A percentile compares a stretch with the other conserved stretches of the same genome.
These are phyloP conservation scores for Colletotrichum caudatum DNA, from an alignment of 2,329 filamentous ascomycete species.

Conservation along the genomic window DNA sequence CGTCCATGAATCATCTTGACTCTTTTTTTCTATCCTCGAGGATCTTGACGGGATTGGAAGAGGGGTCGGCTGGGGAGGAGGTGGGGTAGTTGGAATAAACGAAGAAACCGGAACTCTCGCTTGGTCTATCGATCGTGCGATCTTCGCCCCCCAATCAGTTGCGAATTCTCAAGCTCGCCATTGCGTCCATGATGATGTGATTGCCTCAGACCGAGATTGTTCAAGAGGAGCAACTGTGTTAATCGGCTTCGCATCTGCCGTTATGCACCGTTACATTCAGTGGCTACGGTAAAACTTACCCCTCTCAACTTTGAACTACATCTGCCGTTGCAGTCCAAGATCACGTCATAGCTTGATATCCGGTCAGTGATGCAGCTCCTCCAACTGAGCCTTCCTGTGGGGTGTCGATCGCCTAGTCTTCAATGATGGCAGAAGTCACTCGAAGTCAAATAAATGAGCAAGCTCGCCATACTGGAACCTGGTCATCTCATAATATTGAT, in stretches of 20 bases:
- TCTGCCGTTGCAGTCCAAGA: conserved; percentile 23
- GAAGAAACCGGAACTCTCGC: not conserved
- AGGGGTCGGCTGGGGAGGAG: not conserved
- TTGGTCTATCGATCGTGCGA: not conserved
- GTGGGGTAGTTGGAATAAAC: not conserved
- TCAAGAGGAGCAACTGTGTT: not conserved
- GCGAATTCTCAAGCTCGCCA: conserved; percentile 18
- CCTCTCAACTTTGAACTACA: conserved; percentile 8
- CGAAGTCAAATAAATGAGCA: not conserved
- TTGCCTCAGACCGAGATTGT: not conserved
- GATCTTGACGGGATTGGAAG: not conserved
- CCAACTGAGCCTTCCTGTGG: not conserved
- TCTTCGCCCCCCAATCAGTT: not conserved
- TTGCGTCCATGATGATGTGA: conserved; percentile 27
- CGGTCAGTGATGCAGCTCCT: not conserved
- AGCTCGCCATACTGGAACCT: not conserved
- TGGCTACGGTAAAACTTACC: not conserved
- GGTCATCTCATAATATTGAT: not conserved
- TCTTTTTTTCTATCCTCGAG: not conserved
- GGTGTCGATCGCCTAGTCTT: not conserved
- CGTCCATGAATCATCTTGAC: not conserved
- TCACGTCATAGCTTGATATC: conserved; percentile 16
- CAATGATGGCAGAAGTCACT: not conserved
- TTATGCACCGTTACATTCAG: not conserved
- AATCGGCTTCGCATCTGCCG: not conserved